Evolutionary conservation across 129 eudicot species (phyloP).

Genomic region (Rutidosis leptorrhynchoides): DNA sequence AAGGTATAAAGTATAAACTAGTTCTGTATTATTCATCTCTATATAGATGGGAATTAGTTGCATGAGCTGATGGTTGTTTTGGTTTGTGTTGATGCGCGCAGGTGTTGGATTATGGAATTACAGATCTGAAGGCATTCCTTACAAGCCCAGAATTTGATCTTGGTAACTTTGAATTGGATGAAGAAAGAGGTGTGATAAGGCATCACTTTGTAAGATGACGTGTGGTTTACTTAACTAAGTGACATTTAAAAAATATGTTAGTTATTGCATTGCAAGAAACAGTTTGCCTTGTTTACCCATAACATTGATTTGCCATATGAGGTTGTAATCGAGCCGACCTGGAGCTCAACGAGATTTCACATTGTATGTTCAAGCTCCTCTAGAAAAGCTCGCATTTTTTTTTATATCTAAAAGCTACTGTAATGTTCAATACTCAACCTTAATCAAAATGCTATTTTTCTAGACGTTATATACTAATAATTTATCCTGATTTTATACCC

Average conservation of each 20-base stretch:
- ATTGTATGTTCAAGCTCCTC: too few species aligned
- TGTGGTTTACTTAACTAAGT: background rate
- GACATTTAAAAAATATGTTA: background rate
- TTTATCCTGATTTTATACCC: too few species aligned
- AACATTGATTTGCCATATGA: background rate
- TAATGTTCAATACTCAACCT: too few species aligned
- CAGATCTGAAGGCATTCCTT: constrained; percentile 73
- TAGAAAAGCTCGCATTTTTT: too few species aligned
- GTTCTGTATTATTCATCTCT: background rate
- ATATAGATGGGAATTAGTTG: background rate
- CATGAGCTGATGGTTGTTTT: background rate
- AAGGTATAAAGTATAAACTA: constrained; percentile 58
- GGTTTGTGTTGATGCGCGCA: constrained; percentile 24
- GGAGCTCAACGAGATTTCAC: too few species aligned
- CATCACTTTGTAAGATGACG: constrained; percentile 51
- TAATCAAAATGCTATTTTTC: too few species aligned
- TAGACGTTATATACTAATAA: too few species aligned
- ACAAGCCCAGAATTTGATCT: constrained; percentile 45
- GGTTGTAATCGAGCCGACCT: too few species aligned
- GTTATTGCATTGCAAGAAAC: constrained; percentile 1
- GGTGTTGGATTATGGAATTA: constrained; percentile 72
- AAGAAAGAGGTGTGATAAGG: constrained; percentile 60
- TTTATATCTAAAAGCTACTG: too few species aligned
- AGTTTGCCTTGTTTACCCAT: background rate
- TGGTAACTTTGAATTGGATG: constrained; percentile 70